phyloP scores from a whole-genome alignment of 768 basidiomycete genomes.

The Auricularia sp. region DNA sequence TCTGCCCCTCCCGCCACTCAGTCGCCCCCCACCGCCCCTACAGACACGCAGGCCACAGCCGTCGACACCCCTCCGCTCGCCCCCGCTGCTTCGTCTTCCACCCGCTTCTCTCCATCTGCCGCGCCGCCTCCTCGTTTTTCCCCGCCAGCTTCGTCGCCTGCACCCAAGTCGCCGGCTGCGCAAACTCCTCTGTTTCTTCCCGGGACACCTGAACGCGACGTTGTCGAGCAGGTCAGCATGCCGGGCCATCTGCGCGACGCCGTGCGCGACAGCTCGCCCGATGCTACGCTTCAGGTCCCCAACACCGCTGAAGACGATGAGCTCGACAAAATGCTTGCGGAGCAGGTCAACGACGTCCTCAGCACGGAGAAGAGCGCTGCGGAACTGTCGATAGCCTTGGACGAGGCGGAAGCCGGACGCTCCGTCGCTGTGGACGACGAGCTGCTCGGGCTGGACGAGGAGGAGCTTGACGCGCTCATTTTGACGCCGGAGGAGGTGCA shows the following conservation, averaged over 20 bases:
- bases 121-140: slow-evolving; percentile 16
- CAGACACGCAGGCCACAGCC: background rate
- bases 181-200: too few species aligned
- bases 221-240: too few species aligned
- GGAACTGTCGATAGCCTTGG: slow-evolving; percentile 35
- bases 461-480: slow-evolving; percentile 74
- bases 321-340: slow-evolving; percentile 49
- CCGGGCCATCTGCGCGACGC: too few species aligned
- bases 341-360: slow-evolving; percentile 62
- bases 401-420: slow-evolving; percentile 53
- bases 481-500: slow-evolving; percentile 62
- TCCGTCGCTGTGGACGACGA: slow-evolving; percentile 43
- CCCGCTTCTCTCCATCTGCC: slow-evolving; percentile 26
- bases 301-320: slow-evolving; percentile 38
- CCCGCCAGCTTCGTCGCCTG: slow-evolving; percentile 8
- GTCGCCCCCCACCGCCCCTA: too few species aligned
- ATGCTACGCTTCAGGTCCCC: too few species aligned
- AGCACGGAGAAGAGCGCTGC: slow-evolving; percentile 46
- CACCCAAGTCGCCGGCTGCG: too few species aligned
- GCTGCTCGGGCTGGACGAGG: slow-evolving; percentile 75
- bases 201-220: too few species aligned
- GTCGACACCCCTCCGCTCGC: background rate
- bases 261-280: too few species aligned
- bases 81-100: slow-evolving; percentile 15
- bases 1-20: too few species aligned